These are phyloP conservation scores for Aureobasidium sp. DNA, from an alignment of 2,329 filamentous ascomycete species.

Conservation along the genomic window DNA sequence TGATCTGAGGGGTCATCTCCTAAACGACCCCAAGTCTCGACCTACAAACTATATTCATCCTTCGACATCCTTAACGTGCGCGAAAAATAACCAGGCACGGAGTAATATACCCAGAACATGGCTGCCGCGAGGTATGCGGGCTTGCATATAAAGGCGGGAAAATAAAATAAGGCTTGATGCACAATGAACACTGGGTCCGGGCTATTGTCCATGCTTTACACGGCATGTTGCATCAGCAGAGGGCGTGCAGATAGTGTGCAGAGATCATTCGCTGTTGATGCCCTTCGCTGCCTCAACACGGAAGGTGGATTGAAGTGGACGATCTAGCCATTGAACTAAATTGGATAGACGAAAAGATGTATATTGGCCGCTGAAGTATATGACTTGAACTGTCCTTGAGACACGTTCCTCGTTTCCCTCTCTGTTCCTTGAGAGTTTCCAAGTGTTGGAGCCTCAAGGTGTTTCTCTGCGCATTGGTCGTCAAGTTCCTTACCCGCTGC, in stretches of 20 bases:
- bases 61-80: neutral
- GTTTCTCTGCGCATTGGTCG: neutral
- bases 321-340: neutral
- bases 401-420: neutral
- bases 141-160: neutral
- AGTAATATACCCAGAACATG: conserved; percentile 1
- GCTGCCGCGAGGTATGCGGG: neutral
- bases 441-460: no score
- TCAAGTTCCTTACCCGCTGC: neutral
- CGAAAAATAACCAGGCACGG: neutral
- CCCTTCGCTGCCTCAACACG: neutral
- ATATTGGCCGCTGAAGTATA: neutral
- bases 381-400: neutral
- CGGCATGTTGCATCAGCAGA: neutral
- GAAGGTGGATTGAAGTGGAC: conserved; percentile 8
- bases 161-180: neutral
- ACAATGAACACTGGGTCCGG: neutral
- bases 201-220: neutral
- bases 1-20: conserved; percentile 1
- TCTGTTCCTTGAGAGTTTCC: neutral
- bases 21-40: neutral
- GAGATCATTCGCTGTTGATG: neutral
- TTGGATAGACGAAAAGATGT: neutral
- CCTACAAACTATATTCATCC: conserved; percentile 1
- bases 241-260: neutral